phyloP scores from a whole-genome alignment of 345 rosid species.

The Ceriops decandra region DNA sequence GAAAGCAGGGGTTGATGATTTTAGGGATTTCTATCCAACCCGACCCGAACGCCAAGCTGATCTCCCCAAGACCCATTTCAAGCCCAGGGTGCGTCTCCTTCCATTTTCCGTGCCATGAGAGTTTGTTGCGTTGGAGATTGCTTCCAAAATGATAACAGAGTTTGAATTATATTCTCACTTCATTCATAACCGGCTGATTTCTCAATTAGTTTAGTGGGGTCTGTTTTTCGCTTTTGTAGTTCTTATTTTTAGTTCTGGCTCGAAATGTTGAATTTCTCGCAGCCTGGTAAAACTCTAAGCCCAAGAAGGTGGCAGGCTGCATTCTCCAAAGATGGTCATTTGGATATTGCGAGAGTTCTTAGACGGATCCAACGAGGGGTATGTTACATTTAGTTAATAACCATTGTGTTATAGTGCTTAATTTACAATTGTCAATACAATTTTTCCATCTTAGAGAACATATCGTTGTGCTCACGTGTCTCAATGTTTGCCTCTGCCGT shows the following conservation, averaged over 20 bases:
- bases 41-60: slow-evolving; percentile 63
- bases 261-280: slow-evolving; percentile 3
- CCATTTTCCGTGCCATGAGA: background rate
- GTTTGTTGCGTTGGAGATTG: too few relatives aligned
- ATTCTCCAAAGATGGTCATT: slow-evolving; percentile 72
- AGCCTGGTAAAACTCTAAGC: slow-evolving; percentile 93
- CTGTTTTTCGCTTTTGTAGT: background rate
- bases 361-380: slow-evolving; percentile 92
- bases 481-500: background rate
- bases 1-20: slow-evolving; percentile 56
- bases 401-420: background rate
- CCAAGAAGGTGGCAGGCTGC: slow-evolving; percentile 90
- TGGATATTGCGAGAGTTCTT: slow-evolving; percentile 85
- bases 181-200: background rate
- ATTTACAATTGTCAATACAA: background rate
- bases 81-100: slow-evolving; percentile 47
- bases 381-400: slow-evolving; percentile 16
- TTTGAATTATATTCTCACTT: background rate
- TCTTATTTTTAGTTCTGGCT: background rate
- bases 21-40: slow-evolving; percentile 69
- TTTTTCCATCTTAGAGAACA: background rate
- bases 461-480: background rate
- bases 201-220: slow-evolving; percentile 1
- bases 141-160: too few relatives aligned
- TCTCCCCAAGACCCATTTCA: slow-evolving; percentile 71